phyloP scores from a whole-genome alignment of 148 eudicot genomes.

The Salicornia ramosissima region DNA sequence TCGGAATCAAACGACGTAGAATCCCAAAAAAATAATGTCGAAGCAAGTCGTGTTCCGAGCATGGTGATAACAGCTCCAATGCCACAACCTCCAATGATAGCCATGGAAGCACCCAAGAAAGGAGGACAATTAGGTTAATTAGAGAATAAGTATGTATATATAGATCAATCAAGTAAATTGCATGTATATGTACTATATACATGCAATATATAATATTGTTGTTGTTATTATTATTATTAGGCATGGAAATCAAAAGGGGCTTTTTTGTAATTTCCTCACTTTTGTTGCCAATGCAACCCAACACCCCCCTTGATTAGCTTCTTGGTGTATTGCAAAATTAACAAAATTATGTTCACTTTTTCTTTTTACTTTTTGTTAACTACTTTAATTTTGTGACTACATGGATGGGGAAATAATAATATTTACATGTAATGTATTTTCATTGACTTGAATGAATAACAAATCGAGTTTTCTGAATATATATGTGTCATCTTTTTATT shows the following conservation, averaged over 20 bases:
- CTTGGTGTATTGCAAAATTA: slow-evolving; percentile 15
- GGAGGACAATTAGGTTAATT: slow-evolving; percentile 16
- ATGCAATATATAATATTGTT: background rate
- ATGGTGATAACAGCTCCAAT: slow-evolving; percentile 24
- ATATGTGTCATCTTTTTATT: background rate
- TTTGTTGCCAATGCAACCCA: background rate
- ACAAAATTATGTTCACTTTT: background rate
- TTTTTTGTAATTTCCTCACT: slow-evolving; percentile 27
- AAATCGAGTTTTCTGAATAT: background rate
- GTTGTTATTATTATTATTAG: slow-evolving; percentile 12
- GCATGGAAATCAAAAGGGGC: slow-evolving; percentile 11
- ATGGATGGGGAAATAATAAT: background rate
- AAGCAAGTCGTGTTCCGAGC: background rate
- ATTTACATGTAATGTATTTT: background rate
- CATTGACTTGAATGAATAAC: background rate
- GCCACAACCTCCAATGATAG: slow-evolving; percentile 30
- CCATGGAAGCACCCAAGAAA: slow-evolving; percentile 34
- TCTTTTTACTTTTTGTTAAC: background rate
- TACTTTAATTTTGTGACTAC: background rate
- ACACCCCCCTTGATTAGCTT: background rate
- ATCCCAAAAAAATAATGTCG: slow-evolving; percentile 11
- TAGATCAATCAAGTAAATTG: background rate
- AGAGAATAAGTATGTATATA: background rate
- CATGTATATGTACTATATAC: background rate
- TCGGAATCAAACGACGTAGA: slow-evolving; percentile 21